These are phyloP conservation scores for Pseudogymnoascus sp. DNA, from an alignment of 2,329 filamentous ascomycete genomes.

Conservation along the genomic window DNA sequence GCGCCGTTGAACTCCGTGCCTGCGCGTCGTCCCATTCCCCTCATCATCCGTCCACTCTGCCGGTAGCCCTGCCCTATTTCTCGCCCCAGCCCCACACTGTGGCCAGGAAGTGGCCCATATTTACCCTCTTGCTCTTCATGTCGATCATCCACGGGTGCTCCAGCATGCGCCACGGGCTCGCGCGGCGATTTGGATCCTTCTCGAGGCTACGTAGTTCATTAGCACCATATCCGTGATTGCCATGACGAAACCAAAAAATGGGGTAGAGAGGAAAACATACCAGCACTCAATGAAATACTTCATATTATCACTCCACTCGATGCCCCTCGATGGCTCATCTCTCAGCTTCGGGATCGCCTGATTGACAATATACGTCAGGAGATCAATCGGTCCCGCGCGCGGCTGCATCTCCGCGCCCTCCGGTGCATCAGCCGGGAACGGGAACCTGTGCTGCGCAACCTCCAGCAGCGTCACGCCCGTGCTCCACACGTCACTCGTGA, in stretches of 20 bases:
- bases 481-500: constrained; percentile 97
- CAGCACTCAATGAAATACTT: constrained; percentile 99
- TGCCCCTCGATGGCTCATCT: constrained; percentile 81
- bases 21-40: constrained; percentile 2
- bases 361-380: constrained; percentile 93
- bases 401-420: constrained; percentile 95
- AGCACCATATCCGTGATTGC: not conserved
- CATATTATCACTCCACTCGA: constrained; percentile 94
- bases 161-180: constrained; percentile 96
- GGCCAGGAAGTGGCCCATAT: constrained; percentile 88
- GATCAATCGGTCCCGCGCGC: constrained; percentile 82
- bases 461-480: constrained; percentile 95
- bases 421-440: constrained; percentile 92
- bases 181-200: constrained; percentile 79
- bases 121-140: constrained; percentile 92
- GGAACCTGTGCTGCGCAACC: constrained; percentile 97
- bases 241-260: constrained; percentile 2
- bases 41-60: not conserved
- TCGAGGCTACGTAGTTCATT: constrained; percentile 58
- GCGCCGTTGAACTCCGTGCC: constrained; percentile 6
- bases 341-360: constrained; percentile 93
- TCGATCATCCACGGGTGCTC: constrained; percentile 99
- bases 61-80: not conserved
- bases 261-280: constrained; percentile 50
- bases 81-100: constrained; percentile 94